A percentile compares a stretch with the other conserved stretches of the same genome.
phyloP scores from a whole-genome alignment of 2,329 filamentous ascomycete species.

The Xylaria sp. region DNA sequence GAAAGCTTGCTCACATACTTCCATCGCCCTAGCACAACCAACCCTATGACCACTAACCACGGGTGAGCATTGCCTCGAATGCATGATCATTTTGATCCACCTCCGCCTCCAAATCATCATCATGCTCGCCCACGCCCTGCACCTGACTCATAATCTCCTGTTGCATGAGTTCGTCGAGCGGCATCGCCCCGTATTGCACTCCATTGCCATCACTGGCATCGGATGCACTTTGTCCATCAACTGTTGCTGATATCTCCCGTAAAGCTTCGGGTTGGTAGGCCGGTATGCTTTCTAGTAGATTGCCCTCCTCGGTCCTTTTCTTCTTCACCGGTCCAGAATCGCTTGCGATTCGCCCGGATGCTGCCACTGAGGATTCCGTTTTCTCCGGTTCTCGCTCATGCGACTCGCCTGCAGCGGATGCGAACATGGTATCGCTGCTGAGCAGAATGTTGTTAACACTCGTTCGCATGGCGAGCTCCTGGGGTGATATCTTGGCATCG shows the following conservation, averaged over 20 bases:
- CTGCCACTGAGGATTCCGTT: neutral
- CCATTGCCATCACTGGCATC: too few species aligned
- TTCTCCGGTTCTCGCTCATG: neutral
- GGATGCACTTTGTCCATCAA: neutral
- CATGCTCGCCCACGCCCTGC: neutral
- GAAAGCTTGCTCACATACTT: too few species aligned
- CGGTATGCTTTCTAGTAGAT: neutral
- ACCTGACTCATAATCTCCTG: conserved; percentile 1
- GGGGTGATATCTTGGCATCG: conserved; percentile 4
- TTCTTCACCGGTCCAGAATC: neutral
- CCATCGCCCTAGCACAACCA: too few species aligned
- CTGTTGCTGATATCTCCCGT: too few species aligned
- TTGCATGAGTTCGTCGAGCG: conserved; percentile 5
- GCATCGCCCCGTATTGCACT: too few species aligned
- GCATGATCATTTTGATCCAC: too few species aligned
- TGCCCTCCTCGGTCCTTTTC: neutral
- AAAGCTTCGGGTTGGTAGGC: neutral
- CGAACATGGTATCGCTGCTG: conserved; percentile 20
- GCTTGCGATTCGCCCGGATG: neutral
- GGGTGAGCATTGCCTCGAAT: too few species aligned
- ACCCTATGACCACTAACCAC: too few species aligned
- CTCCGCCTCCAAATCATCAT: neutral
- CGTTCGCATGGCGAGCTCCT: conserved; percentile 21
- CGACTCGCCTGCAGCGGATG: conserved; percentile 7
- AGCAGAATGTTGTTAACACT: conserved; percentile 16